phyloP scores from a whole-genome alignment of 202 grass and related monocot genomes.

The Elaeis oleifera region DNA sequence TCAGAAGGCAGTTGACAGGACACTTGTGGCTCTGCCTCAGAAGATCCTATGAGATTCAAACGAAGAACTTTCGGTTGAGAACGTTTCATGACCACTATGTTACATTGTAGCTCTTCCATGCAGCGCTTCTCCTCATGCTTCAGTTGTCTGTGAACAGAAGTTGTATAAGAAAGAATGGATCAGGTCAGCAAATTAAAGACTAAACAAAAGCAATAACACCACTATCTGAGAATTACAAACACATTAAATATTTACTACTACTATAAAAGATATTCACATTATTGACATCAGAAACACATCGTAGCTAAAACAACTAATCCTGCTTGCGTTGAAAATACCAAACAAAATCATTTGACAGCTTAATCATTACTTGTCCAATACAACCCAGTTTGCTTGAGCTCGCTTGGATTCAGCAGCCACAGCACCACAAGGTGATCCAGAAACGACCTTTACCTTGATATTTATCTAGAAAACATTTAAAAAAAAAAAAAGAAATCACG shows the following conservation, averaged over 20 bases:
- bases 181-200: neutral
- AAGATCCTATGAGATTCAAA: constrained; percentile 85
- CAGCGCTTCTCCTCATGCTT: constrained; percentile 92
- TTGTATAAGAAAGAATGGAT: neutral
- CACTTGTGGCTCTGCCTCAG: constrained; percentile 51
- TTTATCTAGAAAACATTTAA: constrained; percentile 45
- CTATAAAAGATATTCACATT: constrained; percentile 9
- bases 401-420: constrained; percentile 80
- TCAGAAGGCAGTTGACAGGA: constrained; percentile 26
- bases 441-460: constrained; percentile 79
- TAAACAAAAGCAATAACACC: neutral
- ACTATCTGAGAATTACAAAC: neutral
- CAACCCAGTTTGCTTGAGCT: constrained; percentile 94
- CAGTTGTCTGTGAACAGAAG: constrained; percentile 54
- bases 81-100: constrained; percentile 97
- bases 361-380: constrained; percentile 84
- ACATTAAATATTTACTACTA: neutral
- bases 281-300: neutral
- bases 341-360: neutral
- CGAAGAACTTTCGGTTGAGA: constrained; percentile 94
- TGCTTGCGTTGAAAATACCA: neutral
- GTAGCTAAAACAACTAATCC: too few relatives aligned
- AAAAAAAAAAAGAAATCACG: constrained; percentile 3
- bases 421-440: constrained; percentile 67
- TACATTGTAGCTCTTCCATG: constrained; percentile 89